phyloP scores from a whole-genome alignment of 371 early-diverging fungal species.

The Chytridiales sp. region DNA sequence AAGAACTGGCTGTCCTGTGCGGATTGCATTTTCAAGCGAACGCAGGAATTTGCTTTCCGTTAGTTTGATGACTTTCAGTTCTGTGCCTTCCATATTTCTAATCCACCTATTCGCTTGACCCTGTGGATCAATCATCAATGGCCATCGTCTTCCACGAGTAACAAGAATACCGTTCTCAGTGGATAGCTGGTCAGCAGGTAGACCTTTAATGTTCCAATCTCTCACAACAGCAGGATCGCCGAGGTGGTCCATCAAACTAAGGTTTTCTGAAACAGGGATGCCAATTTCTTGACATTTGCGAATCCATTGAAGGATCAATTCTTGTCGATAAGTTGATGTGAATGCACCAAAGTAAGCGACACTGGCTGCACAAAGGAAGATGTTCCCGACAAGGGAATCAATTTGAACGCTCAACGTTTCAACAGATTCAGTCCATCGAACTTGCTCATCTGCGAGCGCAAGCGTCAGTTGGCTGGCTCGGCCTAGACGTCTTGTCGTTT shows the following conservation, averaged over 20 bases:
- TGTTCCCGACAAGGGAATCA: conserved; percentile 52
- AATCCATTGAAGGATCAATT: conserved; percentile 48
- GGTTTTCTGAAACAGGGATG: conserved; percentile 52
- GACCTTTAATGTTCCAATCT: conserved; percentile 60
- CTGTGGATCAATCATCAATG: conserved; percentile 62
- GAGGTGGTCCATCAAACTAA: conserved; percentile 43
- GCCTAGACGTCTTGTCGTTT: conserved; percentile 49
- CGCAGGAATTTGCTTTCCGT: conserved; percentile 52
- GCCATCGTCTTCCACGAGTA: conserved; percentile 56
- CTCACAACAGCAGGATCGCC: conserved; percentile 54
- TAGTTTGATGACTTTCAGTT: conserved; percentile 50
- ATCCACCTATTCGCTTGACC: conserved; percentile 63
- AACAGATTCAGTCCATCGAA: conserved; percentile 56
- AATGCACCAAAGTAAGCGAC: conserved; percentile 57
- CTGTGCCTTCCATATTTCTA: conserved; percentile 44
- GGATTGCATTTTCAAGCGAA: conserved; percentile 53
- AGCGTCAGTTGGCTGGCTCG: conserved; percentile 53
- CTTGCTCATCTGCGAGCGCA: conserved; percentile 57
- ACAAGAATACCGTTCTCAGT: conserved; percentile 58
- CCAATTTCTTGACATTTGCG: conserved; percentile 46
- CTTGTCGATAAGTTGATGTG: conserved; percentile 47
- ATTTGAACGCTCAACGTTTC: conserved; percentile 43
- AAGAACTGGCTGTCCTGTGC: conserved; percentile 53
- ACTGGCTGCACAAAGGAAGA: conserved; percentile 52
- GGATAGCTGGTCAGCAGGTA: conserved; percentile 55